These are phyloP conservation scores for Collybiopsis confluens DNA, from an alignment of 768 basidiomycete species.

Conservation along the genomic window DNA sequence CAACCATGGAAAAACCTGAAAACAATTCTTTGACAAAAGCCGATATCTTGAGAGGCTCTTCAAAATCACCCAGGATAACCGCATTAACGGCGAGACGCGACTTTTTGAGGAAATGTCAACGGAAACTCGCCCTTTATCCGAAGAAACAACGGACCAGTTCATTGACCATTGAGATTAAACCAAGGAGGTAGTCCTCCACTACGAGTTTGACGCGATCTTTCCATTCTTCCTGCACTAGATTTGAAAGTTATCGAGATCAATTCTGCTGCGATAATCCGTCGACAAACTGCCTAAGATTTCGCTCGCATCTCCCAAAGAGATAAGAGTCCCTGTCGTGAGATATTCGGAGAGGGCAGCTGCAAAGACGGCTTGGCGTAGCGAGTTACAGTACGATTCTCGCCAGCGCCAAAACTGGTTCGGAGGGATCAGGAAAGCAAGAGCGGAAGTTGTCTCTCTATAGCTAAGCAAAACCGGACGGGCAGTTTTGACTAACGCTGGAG, in stretches of 20 bases:
- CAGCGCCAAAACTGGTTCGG: constrained; percentile 77
- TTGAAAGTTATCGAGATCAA: not conserved
- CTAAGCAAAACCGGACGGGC: constrained; percentile 52
- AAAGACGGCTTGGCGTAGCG: constrained; percentile 64
- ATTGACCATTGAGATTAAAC: constrained; percentile 72
- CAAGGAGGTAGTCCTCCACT: constrained; percentile 80
- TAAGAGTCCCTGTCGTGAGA: constrained; percentile 51
- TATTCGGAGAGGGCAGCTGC: constrained; percentile 64
- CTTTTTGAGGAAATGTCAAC: constrained; percentile 30
- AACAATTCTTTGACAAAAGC: constrained; percentile 78
- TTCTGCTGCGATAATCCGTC: not conserved
- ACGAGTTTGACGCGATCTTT: constrained; percentile 57
- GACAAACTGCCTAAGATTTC: constrained; percentile 65
- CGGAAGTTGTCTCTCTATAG: constrained; percentile 46
- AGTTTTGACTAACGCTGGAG: constrained; percentile 53
- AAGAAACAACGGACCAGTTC: constrained; percentile 53
- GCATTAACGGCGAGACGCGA: constrained; percentile 77
- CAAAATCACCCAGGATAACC: constrained; percentile 79
- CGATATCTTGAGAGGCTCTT: constrained; percentile 75
- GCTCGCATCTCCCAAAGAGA: constrained; percentile 49
- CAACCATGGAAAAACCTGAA: constrained; percentile 79
- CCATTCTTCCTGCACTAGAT: constrained; percentile 68
- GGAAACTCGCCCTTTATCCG: not conserved
- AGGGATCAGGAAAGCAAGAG: constrained; percentile 59
- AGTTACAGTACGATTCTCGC: constrained; percentile 80